Evolutionary conservation across 1,139 yeast genomes (phyloP), one percentile per base, ranked within the genome.

Genomic region (Suhomyces terraborum): DNA sequence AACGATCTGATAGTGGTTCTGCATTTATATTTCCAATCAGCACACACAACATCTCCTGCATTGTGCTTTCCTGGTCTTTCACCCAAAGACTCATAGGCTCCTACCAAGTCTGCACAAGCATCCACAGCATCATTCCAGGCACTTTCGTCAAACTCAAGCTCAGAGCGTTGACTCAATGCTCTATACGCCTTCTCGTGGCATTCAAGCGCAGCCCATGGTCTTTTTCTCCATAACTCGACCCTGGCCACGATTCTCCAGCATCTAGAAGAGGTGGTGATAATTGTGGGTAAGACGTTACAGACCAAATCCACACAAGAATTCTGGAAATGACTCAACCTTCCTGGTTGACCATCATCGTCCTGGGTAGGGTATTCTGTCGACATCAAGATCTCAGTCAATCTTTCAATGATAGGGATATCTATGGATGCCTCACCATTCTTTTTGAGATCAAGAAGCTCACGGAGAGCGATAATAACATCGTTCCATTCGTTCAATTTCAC

Each of bases 1-100:
- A 89, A 67, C 1, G 88, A 77, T 53, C 95, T 75, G 12, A 89
- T 74, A 0, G 88, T 71, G 8, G 86, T 77, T 49, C 82, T 75
- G 2, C 95, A 83, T 59, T 89, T 89, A 64, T 84, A 88, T 55
- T 79, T 84, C 98, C 98, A 91, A 58, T 89, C 96, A 53, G 82
- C 79, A 60, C 96, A 89, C 5, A 93, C 96, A 12, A 85, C 56
- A 53, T 86, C 89, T 1, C 84, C 96, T 3, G 88, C 89, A 20
- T 85, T 87, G 52, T 84, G 80, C 53, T 86, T 85, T 3, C 98
- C 98, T 14, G 89, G 91, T 53, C 80, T 64, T 42, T 86, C 95
- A 9, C 98, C 98, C 29, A 87, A 73, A 5, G 88, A 84, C 54
- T 84, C 91, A 59, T 91, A 93, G 0, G 96, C 95, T 35, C 94